These are phyloP conservation scores for Cercospora beticola DNA, from an alignment of 2,329 filamentous ascomycete genomes.

Conservation along the genomic window DNA sequence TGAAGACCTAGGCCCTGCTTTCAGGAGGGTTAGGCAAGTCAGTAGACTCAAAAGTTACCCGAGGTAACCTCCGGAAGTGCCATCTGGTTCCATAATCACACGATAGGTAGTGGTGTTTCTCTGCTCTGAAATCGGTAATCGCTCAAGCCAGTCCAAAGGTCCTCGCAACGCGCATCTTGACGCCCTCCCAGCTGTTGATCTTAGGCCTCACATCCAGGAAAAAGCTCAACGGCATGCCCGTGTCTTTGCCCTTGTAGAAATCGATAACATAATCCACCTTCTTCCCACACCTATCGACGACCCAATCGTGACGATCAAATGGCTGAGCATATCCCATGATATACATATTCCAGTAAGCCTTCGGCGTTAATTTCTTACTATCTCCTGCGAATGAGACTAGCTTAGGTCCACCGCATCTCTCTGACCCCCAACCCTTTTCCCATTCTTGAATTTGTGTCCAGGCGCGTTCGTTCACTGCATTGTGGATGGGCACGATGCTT, in stretches of 20 bases:
- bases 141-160: slow-evolving; percentile 24
- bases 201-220: slow-evolving; percentile 66
- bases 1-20: neutral
- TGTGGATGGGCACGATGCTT: slow-evolving; percentile 94
- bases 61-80: neutral
- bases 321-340: slow-evolving; percentile 81
- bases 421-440: slow-evolving; percentile 66
- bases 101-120: neutral
- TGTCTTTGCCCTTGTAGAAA: slow-evolving; percentile 76
- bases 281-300: slow-evolving; percentile 85
- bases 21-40: neutral
- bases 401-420: slow-evolving; percentile 74
- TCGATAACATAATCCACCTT: slow-evolving; percentile 95
- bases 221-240: slow-evolving; percentile 54
- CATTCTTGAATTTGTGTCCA: slow-evolving; percentile 90
- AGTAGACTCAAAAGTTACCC: neutral
- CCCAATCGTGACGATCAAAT: slow-evolving; percentile 97
- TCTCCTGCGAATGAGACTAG: slow-evolving; percentile 79
- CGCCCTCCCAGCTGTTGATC: slow-evolving; percentile 62
- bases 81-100: neutral
- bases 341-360: slow-evolving; percentile 72
- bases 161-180: slow-evolving; percentile 53
- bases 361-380: slow-evolving; percentile 67
- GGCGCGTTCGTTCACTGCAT: slow-evolving; percentile 94
- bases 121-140: neutral